phyloP scores from a whole-genome alignment of 2,329 filamentous ascomycete species.

The Fusarium dimerum region DNA sequence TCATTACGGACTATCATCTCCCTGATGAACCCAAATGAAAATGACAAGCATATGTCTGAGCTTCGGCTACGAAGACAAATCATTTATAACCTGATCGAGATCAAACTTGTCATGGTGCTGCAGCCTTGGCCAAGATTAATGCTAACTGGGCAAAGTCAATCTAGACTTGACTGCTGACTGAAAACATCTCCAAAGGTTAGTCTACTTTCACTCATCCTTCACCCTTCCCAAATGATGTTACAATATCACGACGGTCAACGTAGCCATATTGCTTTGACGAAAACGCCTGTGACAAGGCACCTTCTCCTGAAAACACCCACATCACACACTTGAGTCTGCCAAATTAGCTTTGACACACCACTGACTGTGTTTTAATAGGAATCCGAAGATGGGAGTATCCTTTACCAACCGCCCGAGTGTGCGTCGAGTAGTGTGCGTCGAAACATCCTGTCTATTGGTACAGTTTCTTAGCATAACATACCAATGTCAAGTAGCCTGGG shows the following conservation, averaged over 20 bases:
- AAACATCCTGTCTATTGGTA: too few species aligned
- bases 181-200: slow-evolving; percentile 26
- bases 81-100: slow-evolving; percentile 37
- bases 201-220: slow-evolving; percentile 2
- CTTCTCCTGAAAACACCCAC: slow-evolving; percentile 14
- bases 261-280: slow-evolving; percentile 50
- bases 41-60: slow-evolving; percentile 99
- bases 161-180: not conserved
- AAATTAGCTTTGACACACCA: slow-evolving; percentile 1
- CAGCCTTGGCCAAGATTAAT: slow-evolving; percentile 12
- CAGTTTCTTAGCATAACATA: too few species aligned
- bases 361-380: slow-evolving; percentile 12
- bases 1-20: slow-evolving; percentile 21
- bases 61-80: slow-evolving; percentile 50
- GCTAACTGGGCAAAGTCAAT: slow-evolving; percentile 28
- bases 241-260: slow-evolving; percentile 52
- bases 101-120: slow-evolving; percentile 15
- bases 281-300: slow-evolving; percentile 49
- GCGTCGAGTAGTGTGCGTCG: too few species aligned
- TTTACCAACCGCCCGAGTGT: too few species aligned
- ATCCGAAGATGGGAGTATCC: too few species aligned
- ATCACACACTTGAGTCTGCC: not conserved
- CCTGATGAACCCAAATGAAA: slow-evolving; percentile 84
- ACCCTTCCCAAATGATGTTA: slow-evolving; percentile 39
- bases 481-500: too few species aligned